phyloP scores from a whole-genome alignment of 768 basidiomycete species.

The Mycena rebaudengoi region DNA sequence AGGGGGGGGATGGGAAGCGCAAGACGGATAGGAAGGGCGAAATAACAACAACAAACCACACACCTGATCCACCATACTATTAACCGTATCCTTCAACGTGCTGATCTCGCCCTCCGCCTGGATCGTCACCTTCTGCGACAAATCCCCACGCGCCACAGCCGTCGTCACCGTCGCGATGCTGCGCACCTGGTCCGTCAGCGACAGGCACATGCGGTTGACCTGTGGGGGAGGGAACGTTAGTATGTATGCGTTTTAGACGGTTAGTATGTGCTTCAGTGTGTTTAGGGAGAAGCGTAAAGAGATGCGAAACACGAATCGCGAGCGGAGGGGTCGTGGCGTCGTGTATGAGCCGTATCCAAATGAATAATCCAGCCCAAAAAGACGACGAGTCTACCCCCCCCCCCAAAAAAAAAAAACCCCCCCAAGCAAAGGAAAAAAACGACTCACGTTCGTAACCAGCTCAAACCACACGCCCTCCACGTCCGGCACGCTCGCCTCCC shows the following conservation, averaged over 20 bases:
- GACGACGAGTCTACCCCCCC: too few species aligned
- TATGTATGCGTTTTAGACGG: too few species aligned
- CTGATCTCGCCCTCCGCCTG: conserved; percentile 83
- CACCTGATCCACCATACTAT: conserved; percentile 39
- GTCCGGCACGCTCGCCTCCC: conserved; percentile 71
- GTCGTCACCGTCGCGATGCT: conserved; percentile 82
- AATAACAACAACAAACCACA: background rate
- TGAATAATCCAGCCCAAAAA: too few species aligned
- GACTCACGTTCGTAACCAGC: conserved; percentile 69
- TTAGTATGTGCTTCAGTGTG: too few species aligned
- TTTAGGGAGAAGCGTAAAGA: too few species aligned
- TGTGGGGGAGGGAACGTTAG: background rate
- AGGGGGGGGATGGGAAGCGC: too few species aligned
- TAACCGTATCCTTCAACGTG: conserved; percentile 81
- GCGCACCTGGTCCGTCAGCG: conserved; percentile 78
- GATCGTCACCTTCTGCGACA: conserved; percentile 77
- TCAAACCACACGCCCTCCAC: conserved; percentile 84
- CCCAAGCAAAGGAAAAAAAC: background rate
- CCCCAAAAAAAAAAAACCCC: background rate
- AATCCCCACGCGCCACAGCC: conserved; percentile 79
- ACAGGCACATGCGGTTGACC: conserved; percentile 59
- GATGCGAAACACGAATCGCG: too few species aligned
- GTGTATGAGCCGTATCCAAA: too few species aligned
- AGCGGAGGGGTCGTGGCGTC: too few species aligned
- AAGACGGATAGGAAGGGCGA: too few species aligned